phyloP scores from a whole-genome alignment of 768 basidiomycete genomes.

The Mycena galericulata region DNA sequence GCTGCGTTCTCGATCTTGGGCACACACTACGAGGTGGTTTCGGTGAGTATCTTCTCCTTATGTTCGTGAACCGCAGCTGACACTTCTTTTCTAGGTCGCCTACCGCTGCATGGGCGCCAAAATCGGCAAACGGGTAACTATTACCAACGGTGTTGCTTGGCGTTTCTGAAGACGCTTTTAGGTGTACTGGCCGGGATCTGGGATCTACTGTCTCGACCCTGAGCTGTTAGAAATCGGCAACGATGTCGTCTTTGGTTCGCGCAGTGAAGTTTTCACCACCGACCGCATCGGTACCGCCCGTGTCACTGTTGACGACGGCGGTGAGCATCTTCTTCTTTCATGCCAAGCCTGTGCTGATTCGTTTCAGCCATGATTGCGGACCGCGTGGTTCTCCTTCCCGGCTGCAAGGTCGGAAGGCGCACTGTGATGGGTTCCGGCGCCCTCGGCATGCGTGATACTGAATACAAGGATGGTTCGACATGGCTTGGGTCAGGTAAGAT shows the following conservation, averaged over 20 bases:
- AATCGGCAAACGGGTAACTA: slow-evolving; percentile 53
- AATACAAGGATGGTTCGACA: slow-evolving; percentile 56
- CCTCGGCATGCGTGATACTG: slow-evolving; percentile 53
- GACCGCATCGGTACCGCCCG: slow-evolving; percentile 55
- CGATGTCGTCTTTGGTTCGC: slow-evolving; percentile 62
- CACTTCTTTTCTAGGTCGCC: slow-evolving; percentile 42
- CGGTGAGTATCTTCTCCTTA: slow-evolving; percentile 43
- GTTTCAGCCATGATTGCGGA: slow-evolving; percentile 61
- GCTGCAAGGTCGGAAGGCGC: slow-evolving; percentile 51
- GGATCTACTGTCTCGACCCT: slow-evolving; percentile 59
- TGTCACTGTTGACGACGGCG: slow-evolving; percentile 56
- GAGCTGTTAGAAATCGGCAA: slow-evolving; percentile 62
- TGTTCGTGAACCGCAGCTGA: neutral
- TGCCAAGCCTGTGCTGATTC: neutral
- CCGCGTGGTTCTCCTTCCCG: slow-evolving; percentile 59
- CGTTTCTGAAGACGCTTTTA: neutral
- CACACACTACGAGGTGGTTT: slow-evolving; percentile 59
- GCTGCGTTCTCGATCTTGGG: slow-evolving; percentile 57
- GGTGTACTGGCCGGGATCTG: slow-evolving; percentile 60
- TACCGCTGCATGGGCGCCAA: slow-evolving; percentile 64
- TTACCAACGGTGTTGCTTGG: neutral
- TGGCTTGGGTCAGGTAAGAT: slow-evolving; percentile 60
- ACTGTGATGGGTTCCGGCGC: slow-evolving; percentile 64
- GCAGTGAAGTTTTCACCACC: slow-evolving; percentile 57
- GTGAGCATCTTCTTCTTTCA: slow-evolving; percentile 34